Evolutionary conservation across 108 stramenopile genomes (phyloP), one percentile per base, ranked within the genome.

Genomic region (Nitzschia sp.): DNA sequence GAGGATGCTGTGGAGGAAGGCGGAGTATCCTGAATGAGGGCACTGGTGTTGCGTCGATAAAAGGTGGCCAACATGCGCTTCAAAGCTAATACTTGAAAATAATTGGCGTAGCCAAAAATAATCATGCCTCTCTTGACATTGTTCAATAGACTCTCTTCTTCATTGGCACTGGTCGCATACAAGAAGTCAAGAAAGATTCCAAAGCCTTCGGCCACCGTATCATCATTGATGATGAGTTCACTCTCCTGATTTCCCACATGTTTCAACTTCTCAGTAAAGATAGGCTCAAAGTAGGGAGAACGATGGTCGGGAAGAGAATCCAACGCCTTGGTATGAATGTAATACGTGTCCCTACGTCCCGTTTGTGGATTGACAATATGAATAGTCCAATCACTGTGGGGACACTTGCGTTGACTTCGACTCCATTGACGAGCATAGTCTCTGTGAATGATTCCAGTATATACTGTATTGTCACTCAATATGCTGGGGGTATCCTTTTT

Each of bases 321-420:
- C 29, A 65, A 34, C 10, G 51, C 64, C 50, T 51, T 29, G 51
- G 64, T 65, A 6, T 51, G 29, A 52, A 65, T 53, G 34, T 65
- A 65, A 26, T 65, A 65, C 0, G 51, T 19, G 20, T 65, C 64
- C 17, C 43, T 41, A 12, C 43, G n/a, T 2, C 41, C 62, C 11
- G 38, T n/a, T 7, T 52, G 17, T 65, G 10, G 11, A 21, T 40
- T 15, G 39, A 19, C 12, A 5, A 65, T 29, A 21, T 65, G 51
- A 65, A 65, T 65, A 10, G 64, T 65, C 64, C 64, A 65, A 52
- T 65, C 51, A 25, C 64, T 65, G n/a, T 65, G 17, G 61, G 61
- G 61, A 65, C 64, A 53, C 41, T 65, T 52, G 15, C 10, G 9
- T 10, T 25, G 51, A 52, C 51, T 25, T 52, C 34, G 29, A 38